Base-by-base conservation (phyloP, 2,329 filamentous ascomycete species). In the Talaromyces sp. region DNA sequence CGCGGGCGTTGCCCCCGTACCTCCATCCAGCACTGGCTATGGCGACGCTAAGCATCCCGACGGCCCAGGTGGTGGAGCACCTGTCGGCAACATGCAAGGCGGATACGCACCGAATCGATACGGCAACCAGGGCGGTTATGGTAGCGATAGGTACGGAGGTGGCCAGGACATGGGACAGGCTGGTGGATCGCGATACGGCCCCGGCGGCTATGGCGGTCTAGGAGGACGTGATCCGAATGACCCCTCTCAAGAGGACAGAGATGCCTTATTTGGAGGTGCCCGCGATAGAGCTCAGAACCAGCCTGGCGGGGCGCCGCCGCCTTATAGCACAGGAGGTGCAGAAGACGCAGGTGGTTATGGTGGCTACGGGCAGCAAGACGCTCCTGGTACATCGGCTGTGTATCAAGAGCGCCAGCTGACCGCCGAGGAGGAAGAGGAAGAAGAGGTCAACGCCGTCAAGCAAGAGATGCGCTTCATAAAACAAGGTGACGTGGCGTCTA, bases 341-440 rank as follows among this genome's bases (percentile, higher is more conserved):
- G 74, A 70, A 64, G 71, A 67, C 56, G 74, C 75, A 21, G 59
- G 52, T 32, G 59, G 41, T 24, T 19, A 32, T 32, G 58, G 58
- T 24, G 58, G 51, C n/a, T 55, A 61, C 43, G 74, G 73, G 61
- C 64, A 70, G 1, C 71, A 29, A 63, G 67, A 59, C 62, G 63
- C 13, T 63, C 62, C 58, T 63, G 71, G 19, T 27, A 58, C 69
- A 63, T 70, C 71, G 52, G 65, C 70, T 24, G 71, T 78, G 6
- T 86, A 90, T 57, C 86, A 88, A 60, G 83, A 89, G 62, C 85
- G 90, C 54, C 86, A 96, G 73, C 78, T 96, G 65, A 96, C 91
- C 0, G 91, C 87, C 1, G 91, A 96, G 84, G 78, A 88, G 64
- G 87, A 95, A 65, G 86, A 89, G 68, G 87, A 90, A 64, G 85